Base-by-base conservation (phyloP, 2,329 filamentous ascomycete species). In the Diaporthe capsici region DNA sequence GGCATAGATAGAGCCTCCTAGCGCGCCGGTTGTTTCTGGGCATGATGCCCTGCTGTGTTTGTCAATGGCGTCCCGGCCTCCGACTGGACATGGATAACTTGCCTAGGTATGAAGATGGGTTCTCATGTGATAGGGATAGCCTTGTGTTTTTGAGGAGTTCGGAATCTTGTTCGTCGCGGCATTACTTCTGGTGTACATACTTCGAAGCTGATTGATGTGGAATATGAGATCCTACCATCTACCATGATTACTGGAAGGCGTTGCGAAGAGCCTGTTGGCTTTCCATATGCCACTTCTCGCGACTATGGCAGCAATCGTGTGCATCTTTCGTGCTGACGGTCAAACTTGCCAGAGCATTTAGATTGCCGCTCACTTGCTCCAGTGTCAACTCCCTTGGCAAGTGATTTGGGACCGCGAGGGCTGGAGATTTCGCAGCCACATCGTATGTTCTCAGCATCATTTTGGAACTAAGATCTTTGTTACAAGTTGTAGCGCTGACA, bases 141-240 rank as follows among this genome's bases (percentile, higher is more conserved):
- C 47, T 70, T 70, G 63, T 53, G 47, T 25, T 68, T 39, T 42
- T 39, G 8, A 53, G 22, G 65, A 39, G 47, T 53, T 68, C 7
- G 47, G 34, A 15, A 10, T 39, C 13, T 37, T 22, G 0, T 39
- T 51, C 22, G 47, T 31, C 13, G 3, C 1, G 31, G 47, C n/a
- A 20, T 37, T 53, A 7, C 22, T 51, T 39, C 28, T 67, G n/a
- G 13, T 44, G 42, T 49, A 67, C 8, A 49, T 49, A 67, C 17
- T 67, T 67, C 17, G 28, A 22, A 8, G 13, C 42, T 13, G 15
- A 10, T n/a, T 67, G 44, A 67, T n/a, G 28, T 22, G n/a, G 58
- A 4, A 44, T 44, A 4, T 22, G 15, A 3, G 15, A 61, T 13
- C 34, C 39, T 25, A 5, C 15, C n/a, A 28, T 58, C 60, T 20